phyloP scores from a whole-genome alignment of 2,329 filamentous ascomycete species.

The Drechslera avenae region DNA sequence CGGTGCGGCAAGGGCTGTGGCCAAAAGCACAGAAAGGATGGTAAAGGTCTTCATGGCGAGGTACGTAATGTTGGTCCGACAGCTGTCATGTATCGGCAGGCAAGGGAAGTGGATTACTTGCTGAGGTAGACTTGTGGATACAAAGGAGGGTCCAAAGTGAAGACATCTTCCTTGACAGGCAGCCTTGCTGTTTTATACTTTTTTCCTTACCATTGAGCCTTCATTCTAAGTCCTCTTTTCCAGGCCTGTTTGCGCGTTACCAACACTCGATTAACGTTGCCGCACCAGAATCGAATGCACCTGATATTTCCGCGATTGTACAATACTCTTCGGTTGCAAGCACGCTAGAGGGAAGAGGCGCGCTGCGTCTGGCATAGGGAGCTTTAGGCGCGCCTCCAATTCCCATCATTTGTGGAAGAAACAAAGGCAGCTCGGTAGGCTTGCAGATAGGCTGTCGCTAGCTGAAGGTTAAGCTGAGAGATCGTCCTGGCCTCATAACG shows the following conservation, averaged over 20 bases:
- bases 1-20: slow-evolving; percentile 46
- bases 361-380: not conserved
- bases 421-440: not conserved
- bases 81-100: not conserved
- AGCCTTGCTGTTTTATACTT: not conserved
- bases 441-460: not conserved
- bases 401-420: not conserved
- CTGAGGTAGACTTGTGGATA: too few species aligned
- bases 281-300: not conserved
- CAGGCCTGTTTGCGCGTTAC: not conserved
- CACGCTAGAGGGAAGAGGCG: not conserved
- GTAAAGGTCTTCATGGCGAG: slow-evolving; percentile 36
- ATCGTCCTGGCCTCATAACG: not conserved
- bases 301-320: not conserved
- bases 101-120: not conserved
- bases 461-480: not conserved
- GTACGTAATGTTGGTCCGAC: not conserved
- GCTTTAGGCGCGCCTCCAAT: not conserved
- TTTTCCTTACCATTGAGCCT: too few species aligned
- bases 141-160: not conserved
- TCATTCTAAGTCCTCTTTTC: not conserved
- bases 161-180: not conserved
- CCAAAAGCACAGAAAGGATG: slow-evolving; percentile 43
- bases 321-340: not conserved
- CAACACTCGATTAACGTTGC: not conserved